These are phyloP conservation scores for Colletotrichum chrysophilum DNA, from an alignment of 2,329 filamentous ascomycete genomes.

Conservation along the genomic window DNA sequence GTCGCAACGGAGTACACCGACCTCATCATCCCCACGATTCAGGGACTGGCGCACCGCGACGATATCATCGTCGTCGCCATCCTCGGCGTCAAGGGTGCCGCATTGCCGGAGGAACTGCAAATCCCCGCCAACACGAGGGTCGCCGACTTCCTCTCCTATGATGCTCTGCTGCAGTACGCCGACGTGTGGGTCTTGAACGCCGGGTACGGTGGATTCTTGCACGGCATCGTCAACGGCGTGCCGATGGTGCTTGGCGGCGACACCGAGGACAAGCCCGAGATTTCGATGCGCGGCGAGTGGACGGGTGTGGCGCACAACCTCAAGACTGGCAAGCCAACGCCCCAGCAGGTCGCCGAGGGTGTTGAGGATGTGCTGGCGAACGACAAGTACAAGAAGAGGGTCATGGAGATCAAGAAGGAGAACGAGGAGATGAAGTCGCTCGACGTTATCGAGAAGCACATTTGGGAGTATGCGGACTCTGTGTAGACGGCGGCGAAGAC, in stretches of 20 bases:
- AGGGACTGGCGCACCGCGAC: slow-evolving; percentile 42
- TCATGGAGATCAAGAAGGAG: slow-evolving; percentile 33
- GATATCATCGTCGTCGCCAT: slow-evolving; percentile 41
- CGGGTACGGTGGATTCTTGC: slow-evolving; percentile 52
- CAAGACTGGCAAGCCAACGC: slow-evolving; percentile 34
- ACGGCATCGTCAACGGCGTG: slow-evolving; percentile 49
- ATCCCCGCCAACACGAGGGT: slow-evolving; percentile 48
- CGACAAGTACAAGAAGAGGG: slow-evolving; percentile 32
- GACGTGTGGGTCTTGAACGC: slow-evolving; percentile 54
- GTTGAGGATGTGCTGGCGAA: slow-evolving; percentile 36
- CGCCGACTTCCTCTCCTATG: slow-evolving; percentile 54
- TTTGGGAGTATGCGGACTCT: slow-evolving; percentile 16
- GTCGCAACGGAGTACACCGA: slow-evolving; percentile 41
- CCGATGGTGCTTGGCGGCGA: slow-evolving; percentile 52
- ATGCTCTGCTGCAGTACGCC: slow-evolving; percentile 46
- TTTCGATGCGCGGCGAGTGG: slow-evolving; percentile 44
- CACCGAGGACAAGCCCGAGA: slow-evolving; percentile 46
- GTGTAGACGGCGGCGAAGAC: not conserved
- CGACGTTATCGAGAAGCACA: slow-evolving; percentile 12
- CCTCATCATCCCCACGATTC: slow-evolving; percentile 50
- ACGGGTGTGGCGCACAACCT: slow-evolving; percentile 52
- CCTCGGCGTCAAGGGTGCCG: slow-evolving; percentile 30
- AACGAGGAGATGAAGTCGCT: slow-evolving; percentile 33
- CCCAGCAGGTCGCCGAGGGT: slow-evolving; percentile 30
- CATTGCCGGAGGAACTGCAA: slow-evolving; percentile 26